These are phyloP conservation scores for Lyophyllum semitale DNA, from an alignment of 768 basidiomycete species.

Conservation along the genomic window DNA sequence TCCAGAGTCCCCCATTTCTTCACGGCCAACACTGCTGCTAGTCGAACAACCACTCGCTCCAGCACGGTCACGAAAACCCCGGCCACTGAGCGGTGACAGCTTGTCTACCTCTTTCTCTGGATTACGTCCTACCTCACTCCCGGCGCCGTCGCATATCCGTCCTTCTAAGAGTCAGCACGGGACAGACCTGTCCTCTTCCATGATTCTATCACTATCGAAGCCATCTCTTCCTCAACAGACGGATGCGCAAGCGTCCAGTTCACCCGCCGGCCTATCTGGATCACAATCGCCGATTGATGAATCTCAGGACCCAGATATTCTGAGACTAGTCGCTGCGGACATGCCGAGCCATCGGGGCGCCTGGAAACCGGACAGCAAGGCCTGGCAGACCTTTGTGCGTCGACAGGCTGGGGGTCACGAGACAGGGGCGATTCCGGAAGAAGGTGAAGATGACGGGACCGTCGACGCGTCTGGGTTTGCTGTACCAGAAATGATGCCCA, in stretches of 20 bases:
- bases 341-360: constrained; percentile 72
- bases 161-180: constrained; percentile 40
- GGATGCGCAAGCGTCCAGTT: background rate
- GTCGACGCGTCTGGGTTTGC: constrained; percentile 15
- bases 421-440: constrained; percentile 26
- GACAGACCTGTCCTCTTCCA: constrained; percentile 36
- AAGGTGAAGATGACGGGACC: constrained; percentile 27
- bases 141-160: constrained; percentile 61
- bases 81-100: constrained; percentile 36
- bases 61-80: constrained; percentile 31
- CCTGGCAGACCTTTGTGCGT: constrained; percentile 65
- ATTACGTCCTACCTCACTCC: constrained; percentile 71
- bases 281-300: constrained; percentile 6
- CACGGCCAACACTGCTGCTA: constrained; percentile 38
- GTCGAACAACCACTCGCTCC: constrained; percentile 40
- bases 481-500: constrained; percentile 9
- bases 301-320: constrained; percentile 49
- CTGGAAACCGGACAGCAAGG: constrained; percentile 64
- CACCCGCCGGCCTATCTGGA: constrained; percentile 5
- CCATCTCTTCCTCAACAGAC: constrained; percentile 11
- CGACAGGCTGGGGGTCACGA: constrained; percentile 27
- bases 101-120: constrained; percentile 59
- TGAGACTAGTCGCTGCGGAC: constrained; percentile 67
- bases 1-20: constrained; percentile 29
- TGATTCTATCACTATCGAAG: constrained; percentile 33